Evolutionary conservation across 192 early-diverging fungal genomes (phyloP).

Genomic region (Dispira parvispora): DNA sequence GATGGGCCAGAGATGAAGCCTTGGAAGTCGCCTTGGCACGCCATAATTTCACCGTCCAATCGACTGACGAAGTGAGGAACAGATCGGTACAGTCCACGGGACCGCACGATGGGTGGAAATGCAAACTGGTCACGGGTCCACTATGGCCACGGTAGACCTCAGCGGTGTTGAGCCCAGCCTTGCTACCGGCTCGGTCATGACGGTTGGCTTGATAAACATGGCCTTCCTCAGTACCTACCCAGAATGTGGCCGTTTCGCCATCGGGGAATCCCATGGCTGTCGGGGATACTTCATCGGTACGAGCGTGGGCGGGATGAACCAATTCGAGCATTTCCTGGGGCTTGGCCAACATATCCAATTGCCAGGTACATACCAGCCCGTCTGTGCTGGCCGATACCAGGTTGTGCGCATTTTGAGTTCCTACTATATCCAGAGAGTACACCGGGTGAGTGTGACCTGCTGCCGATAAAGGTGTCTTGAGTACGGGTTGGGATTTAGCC

Average conservation of each 20-base stretch:
- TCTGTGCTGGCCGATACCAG: conserved; percentile 88
- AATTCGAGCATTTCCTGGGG: conserved; percentile 84
- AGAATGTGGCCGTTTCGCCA: conserved; percentile 83
- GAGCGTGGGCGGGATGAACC: conserved; percentile 48
- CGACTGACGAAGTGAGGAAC: conserved; percentile 79
- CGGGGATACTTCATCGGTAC: conserved; percentile 86
- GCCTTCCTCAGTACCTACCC: conserved; percentile 95
- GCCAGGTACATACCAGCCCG: conserved; percentile 92
- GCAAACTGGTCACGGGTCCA: conserved; percentile 71
- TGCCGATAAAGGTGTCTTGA: conserved; percentile 78
- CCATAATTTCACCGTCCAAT: conserved; percentile 98
- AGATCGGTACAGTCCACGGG: conserved; percentile 77
- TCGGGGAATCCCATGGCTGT: conserved; percentile 83
- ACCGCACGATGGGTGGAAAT: conserved; percentile 75
- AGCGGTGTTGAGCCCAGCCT: conserved; percentile 81
- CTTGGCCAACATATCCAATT: conserved; percentile 92
- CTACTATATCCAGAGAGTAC: conserved; percentile 74
- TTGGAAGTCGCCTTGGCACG: conserved; percentile 40
- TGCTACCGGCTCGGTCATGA: conserved; percentile 87
- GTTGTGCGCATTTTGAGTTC: conserved; percentile 90
- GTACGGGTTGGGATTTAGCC: conserved; percentile 71
- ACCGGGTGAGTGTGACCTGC: conserved; percentile 95
- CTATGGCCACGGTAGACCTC: conserved; percentile 81
- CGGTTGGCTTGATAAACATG: conserved; percentile 86
- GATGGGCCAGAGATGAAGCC: conserved; percentile 13